Base-by-base conservation (phyloP, 768 basidiomycete species). In the Leccinum arenicola region DNA sequence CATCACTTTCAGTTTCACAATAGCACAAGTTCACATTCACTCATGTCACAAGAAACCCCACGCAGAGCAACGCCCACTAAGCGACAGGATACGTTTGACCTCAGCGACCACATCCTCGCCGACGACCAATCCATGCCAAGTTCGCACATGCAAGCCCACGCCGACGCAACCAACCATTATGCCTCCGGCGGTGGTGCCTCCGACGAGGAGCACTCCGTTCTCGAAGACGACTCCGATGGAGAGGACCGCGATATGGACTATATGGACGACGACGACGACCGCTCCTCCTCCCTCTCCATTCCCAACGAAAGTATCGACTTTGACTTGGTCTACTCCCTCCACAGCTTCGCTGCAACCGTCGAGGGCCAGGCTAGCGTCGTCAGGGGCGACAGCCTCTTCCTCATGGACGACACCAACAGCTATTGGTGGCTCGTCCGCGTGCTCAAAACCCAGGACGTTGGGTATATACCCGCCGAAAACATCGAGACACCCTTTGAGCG, bases 341-440 rank as follows among this genome's bases (percentile, higher is more conserved):
- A 96, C 71, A 95, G 91, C 65, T 98, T 98, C 73, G 90, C 95
- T 4, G 97, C 97, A 0, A 98, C 97, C 0, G 95, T 98, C 36
- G 96, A 98, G 68, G 97, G 97, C 25, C 97, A 99, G 76, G 97
- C 97, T 3, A 97, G 92, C 64, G 97, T 99, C 64, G 93, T 97
- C 74, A 98, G 98, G 75, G 97, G 97, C 25, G 96, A 99, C 80
- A 92, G 91, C 61, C 82, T 99, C 50, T 88, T 94, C 70, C 80
- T 99, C 48, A 93, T 98, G 84, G 97, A 99, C 76, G 97, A 99
- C 73, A 93, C 89, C 58, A 98, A 99, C 74, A 93, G 92, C 75
- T 99, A 99, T 77, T 98, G 97, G 97, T 98, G 97, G 97, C 90
- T 98, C 52, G 96, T 99, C 8, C 86, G 95, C 50, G 97, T 99